Evolutionary conservation across 148 eudicot genomes (phyloP).

Genomic region (Silene uniflora): DNA sequence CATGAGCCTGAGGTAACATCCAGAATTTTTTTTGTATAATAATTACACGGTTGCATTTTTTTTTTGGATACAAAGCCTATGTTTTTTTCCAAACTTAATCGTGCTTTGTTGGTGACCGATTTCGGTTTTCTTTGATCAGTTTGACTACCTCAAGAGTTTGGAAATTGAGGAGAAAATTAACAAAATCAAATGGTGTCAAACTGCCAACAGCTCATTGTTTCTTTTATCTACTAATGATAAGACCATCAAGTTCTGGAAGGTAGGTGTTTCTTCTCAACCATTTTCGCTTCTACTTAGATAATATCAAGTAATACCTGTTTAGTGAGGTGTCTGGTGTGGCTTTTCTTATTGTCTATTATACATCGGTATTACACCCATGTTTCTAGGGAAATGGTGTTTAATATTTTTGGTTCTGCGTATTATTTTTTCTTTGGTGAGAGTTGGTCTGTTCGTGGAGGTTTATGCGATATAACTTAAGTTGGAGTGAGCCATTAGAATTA

Average conservation of each 20-base stretch:
- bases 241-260: slow-evolving; percentile 98
- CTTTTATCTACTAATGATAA: slow-evolving; percentile 96
- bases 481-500: background rate
- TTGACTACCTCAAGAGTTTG: slow-evolving; percentile 98
- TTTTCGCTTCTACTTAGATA: background rate
- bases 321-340: background rate
- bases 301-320: background rate
- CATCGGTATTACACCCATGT: background rate
- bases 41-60: slow-evolving; percentile 9
- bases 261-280: slow-evolving; percentile 19
- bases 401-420: background rate
- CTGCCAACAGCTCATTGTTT: slow-evolving; percentile 85
- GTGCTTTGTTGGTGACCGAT: slow-evolving; percentile 17
- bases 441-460: background rate
- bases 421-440: slow-evolving; percentile 6
- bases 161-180: slow-evolving; percentile 99
- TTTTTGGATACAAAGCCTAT: background rate
- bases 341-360: background rate
- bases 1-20: slow-evolving; percentile 94
- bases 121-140: slow-evolving; percentile 43
- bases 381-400: background rate
- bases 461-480: background rate
- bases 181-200: slow-evolving; percentile 97
- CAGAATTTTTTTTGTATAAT: background rate
- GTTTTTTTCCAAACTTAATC: background rate